Evolutionary conservation across 805 yeast genomes (phyloP).

Genomic region (Clavispora santaluciae): DNA sequence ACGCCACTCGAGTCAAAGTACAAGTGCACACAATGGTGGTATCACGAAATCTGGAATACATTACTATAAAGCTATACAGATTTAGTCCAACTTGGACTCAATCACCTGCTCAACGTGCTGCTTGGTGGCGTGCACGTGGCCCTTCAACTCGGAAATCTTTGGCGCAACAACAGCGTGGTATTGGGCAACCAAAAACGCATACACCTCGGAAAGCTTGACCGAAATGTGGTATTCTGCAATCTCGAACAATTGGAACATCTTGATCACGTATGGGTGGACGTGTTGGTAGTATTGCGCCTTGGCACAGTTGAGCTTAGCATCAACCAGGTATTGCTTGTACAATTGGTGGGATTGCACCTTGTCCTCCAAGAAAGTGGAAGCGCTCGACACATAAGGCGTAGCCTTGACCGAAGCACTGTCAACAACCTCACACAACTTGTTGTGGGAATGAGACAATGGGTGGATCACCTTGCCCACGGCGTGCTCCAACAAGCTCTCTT

Average conservation of each 20-base stretch:
- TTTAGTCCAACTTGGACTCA: constrained; percentile 12
- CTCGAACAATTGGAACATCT: constrained; percentile 32
- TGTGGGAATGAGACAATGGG: constrained; percentile 36
- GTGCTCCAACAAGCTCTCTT: constrained; percentile 24
- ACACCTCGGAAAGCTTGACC: constrained; percentile 18
- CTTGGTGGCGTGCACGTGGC: not conserved
- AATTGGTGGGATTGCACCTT: constrained; percentile 35
- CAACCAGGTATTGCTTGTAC: constrained; percentile 29
- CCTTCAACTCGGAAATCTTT: constrained; percentile 9
- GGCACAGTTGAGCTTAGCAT: constrained; percentile 21
- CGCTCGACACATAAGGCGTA: constrained; percentile 27
- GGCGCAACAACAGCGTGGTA: constrained; percentile 20
- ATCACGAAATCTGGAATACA: not conserved
- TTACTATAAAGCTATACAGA: not conserved
- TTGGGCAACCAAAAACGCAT: constrained; percentile 16
- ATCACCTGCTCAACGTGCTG: constrained; percentile 9
- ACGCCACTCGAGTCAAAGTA: no score
- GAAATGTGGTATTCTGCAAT: constrained; percentile 28
- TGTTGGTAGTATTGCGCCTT: constrained; percentile 19
- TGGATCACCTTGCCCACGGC: constrained; percentile 29
- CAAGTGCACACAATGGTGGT: no score
- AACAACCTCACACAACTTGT: constrained; percentile 30
- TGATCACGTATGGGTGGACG: constrained; percentile 28
- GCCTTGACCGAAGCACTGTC: constrained; percentile 23
- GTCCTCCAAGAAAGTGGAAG: constrained; percentile 27